Conservation (phyloP, 352 stramenopile species). For the Globisporangium recalcitrans region DNA sequence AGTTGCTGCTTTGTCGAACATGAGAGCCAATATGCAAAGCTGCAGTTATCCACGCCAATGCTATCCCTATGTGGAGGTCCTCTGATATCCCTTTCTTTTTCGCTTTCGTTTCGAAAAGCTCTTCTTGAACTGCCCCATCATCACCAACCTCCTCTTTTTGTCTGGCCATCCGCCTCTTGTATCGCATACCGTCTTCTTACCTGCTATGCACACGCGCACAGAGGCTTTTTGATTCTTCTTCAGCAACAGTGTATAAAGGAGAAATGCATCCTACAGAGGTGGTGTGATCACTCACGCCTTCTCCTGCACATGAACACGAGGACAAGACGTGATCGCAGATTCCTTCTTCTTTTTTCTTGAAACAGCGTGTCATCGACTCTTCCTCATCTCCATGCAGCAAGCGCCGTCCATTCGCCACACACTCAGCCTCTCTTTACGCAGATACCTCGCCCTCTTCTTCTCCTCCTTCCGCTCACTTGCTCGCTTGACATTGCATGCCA, state of each 20-base stretch:
- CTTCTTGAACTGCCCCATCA: background rate
- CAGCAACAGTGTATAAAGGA: too few species aligned
- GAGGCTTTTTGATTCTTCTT: too few species aligned
- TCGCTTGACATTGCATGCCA: background rate
- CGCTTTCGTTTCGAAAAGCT: background rate
- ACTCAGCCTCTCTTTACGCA: constrained; percentile 3
- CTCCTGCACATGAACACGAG: background rate
- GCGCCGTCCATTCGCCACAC: background rate
- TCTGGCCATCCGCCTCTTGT: background rate
- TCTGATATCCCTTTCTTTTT: background rate
- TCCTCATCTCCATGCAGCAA: background rate
- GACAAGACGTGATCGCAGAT: too few species aligned
- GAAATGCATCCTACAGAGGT: too few species aligned
- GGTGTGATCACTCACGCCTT: too few species aligned
- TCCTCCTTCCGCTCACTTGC: background rate
- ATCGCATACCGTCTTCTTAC: background rate
- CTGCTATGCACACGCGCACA: too few species aligned
- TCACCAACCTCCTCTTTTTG: background rate
- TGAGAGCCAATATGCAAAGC: too few species aligned
- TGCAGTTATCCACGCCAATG: background rate
- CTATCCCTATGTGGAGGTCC: background rate
- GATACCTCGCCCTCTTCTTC: background rate
- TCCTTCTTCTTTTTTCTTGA: constrained; percentile 1
- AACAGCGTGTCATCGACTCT: constrained; percentile 4
- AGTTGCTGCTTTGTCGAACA: too few species aligned